Base-by-base conservation (phyloP, 129 eudicot genomes). In the Saposhnikovia divaricata region DNA sequence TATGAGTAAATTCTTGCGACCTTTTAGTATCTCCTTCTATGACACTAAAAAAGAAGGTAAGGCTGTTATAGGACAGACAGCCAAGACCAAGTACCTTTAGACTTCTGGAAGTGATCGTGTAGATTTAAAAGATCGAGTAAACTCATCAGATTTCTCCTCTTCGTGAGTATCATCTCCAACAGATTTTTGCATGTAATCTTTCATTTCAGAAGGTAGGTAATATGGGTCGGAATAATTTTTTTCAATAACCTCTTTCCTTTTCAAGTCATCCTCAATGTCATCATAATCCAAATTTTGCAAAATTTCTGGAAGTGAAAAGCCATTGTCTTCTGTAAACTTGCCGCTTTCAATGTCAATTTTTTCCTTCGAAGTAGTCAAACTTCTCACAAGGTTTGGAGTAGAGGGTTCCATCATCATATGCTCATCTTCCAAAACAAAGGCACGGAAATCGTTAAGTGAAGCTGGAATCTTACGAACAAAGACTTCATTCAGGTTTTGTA, bases 381-480 rank as follows among this genome's bases (percentile, higher is more conserved):
- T 69, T 76, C 72, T 85, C 51, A 9, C 79, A 42, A 84, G 82
- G 82, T 85, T 81, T 61, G 84, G 83, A 80, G 80, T 83, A 50
- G 78, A 61, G 43, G 85, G 59, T 66, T 85, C 89, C 79, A 83
- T 76, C 81, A 77, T 74, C 78, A 83, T 55, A 61, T 81, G 77
- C 63, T 92, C 97, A 43, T 92, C 93, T 80, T 87, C 97, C 31
- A 50, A 37, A 63, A 90, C 85, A 69, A 83, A 78, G 31, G 89
- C 88, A 59, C 93, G 85, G 53, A 96, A 96, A 74, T 92, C 83
- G 76, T 86, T 88, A 84, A 89, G 74, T 5, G 99, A 89, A 80
- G 96, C 89, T 23, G 93, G 97, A 81, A 90, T 90, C 82, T 74
- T 91, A 16, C 96, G 87, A 79, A 90, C 77, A 71, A 96, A 92